These are phyloP conservation scores for Pseudoneurospora amorphoporcata DNA, from an alignment of 495 filamentous ascomycete species.

Conservation along the genomic window DNA sequence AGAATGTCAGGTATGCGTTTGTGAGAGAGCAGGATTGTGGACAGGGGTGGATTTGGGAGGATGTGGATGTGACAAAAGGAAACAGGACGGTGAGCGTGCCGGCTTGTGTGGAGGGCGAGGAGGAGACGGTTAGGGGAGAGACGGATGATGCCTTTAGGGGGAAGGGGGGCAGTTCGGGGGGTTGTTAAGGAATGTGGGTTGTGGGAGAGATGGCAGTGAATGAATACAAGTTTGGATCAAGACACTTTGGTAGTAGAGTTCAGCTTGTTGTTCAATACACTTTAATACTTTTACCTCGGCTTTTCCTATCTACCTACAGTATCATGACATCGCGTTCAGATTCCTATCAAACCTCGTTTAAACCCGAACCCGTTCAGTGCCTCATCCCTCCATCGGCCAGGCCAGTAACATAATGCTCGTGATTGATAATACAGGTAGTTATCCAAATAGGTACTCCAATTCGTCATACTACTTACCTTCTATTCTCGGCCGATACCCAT, in stretches of 20 bases:
- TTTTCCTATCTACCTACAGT: neutral
- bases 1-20: conserved; percentile 28
- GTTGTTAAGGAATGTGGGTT: conserved; percentile 7
- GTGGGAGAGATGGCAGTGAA: neutral
- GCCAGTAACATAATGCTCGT: neutral
- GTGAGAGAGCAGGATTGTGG: conserved; percentile 31
- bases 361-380: neutral
- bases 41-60: conserved; percentile 28
- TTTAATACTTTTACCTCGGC: neutral
- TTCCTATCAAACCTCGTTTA: neutral
- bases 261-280: neutral
- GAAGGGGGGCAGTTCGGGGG: conserved; percentile 10
- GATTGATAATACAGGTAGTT: neutral
- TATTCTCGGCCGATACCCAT: neutral
- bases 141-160: conserved; percentile 30
- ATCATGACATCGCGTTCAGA: neutral
- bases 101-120: conserved; percentile 16
- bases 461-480: neutral
- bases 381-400: neutral
- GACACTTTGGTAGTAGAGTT: too few species aligned
- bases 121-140: conserved; percentile 7
- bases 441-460: too few species aligned
- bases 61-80: conserved; percentile 2
- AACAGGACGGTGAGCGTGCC: conserved; percentile 23
- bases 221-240: neutral